phyloP scores from a whole-genome alignment of 306 rosid genomes.

The Vigna unguiculata region DNA sequence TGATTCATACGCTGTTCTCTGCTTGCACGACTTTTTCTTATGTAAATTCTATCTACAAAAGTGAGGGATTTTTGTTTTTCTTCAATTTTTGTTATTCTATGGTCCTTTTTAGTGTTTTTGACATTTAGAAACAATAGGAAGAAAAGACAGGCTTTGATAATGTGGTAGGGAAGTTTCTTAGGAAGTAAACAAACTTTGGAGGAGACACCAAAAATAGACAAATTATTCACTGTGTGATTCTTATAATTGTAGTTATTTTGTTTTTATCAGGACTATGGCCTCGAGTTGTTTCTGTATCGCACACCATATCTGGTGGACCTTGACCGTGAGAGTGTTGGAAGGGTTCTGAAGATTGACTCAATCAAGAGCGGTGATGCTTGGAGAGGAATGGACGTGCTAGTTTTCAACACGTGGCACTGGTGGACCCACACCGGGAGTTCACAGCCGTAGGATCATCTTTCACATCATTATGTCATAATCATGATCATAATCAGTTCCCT shows the following conservation, averaged over 20 bases:
- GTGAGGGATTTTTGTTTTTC: slow-evolving; percentile 17
- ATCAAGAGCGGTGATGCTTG: slow-evolving; percentile 77
- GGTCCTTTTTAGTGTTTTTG: slow-evolving; percentile 13
- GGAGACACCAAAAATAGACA: not conserved
- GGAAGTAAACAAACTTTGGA: not conserved
- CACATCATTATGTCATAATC: not conserved
- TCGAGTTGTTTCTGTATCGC: slow-evolving; percentile 64
- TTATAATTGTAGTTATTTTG: not conserved
- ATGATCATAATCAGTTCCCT: slow-evolving; percentile 3
- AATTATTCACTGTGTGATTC: not conserved
- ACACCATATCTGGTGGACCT: slow-evolving; percentile 83
- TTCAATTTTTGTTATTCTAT: slow-evolving; percentile 31
- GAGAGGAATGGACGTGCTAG: slow-evolving; percentile 82
- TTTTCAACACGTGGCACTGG: slow-evolving; percentile 99
- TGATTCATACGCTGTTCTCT: slow-evolving; percentile 30
- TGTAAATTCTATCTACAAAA: slow-evolving; percentile 22
- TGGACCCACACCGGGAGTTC: slow-evolving; percentile 91
- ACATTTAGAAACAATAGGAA: slow-evolving; percentile 5
- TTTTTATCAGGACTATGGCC: slow-evolving; percentile 67
- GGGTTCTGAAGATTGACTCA: slow-evolving; percentile 78
- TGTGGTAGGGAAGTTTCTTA: slow-evolving; percentile 11
- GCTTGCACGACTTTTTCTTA: slow-evolving; percentile 39
- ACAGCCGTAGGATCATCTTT: slow-evolving; percentile 75
- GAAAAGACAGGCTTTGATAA: slow-evolving; percentile 13
- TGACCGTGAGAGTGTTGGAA: slow-evolving; percentile 62